Base-by-base conservation (phyloP, 208 protist species). In the Trypanosoma conorhini region DNA sequence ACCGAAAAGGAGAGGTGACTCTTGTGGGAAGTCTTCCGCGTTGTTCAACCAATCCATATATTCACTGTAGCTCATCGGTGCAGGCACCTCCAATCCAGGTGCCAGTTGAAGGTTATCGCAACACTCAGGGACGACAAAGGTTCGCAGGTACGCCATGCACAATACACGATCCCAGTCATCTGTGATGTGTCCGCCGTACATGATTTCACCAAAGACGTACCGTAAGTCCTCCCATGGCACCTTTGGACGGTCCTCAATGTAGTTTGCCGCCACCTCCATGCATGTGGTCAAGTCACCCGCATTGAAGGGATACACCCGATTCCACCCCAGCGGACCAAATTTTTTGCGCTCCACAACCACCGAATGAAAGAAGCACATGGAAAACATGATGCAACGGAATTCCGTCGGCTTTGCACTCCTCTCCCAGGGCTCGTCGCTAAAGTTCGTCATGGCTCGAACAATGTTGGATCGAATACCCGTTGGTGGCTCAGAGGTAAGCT, bases 181-280 rank as follows among this genome's bases (percentile, higher is more conserved):
- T 30, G 98, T 98, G 74, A 99, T 99, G 91, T 99, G 98, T 21
- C 98, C 98, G 38, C 98, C 98, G 85, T 99, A 99, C 96, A 99
- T 99, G 79, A 99, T 99, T 79, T 99, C 98, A 71, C 98, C 98
- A 90, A 99, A 99, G 33, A 99, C 97, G 87, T 99, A 99, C 38
- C 96, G 85, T 67, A 99, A 73, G 86, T 99, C 98, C 60, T 99
- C 97, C 98, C 98, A 99, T 69, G 98, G 98, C 3, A 98, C 89
- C 82, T 97, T 97, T 33, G 93, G 95, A 22, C 95, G 81, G 72
- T 98, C 95, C 79, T 99, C 98, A 61, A 99, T 98, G 84, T 99
- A 99, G 88, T 99, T 99, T 50, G 94, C 93, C 13, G 98, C 88
- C 24, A 99, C 97, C 73, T 97, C 89, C 68, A 97, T 86, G 74